Conservation (phyloP, 2,329 filamentous ascomycete genomes). For the Fusarium domesticum region DNA sequence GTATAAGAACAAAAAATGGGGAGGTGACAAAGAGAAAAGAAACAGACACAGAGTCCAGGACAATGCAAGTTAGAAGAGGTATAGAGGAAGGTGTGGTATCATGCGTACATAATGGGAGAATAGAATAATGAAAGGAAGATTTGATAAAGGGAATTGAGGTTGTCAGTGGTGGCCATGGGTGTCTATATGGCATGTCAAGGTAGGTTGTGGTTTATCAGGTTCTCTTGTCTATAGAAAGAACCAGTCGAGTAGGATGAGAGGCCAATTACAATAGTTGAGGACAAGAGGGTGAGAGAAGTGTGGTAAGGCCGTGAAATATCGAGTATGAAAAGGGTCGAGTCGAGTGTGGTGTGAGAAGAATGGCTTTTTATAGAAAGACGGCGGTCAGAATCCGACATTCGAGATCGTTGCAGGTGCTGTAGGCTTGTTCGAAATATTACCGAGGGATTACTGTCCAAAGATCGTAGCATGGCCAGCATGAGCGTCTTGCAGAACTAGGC, state of each 20-base stretch:
- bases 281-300: conserved; percentile 8
- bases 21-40: conserved; percentile 12
- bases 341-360: neutral
- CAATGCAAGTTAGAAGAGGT: neutral
- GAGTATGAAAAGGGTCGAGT: conserved; percentile 11
- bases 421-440: too few relatives aligned
- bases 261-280: conserved; percentile 16
- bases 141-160: conserved; percentile 16
- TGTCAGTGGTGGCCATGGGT: conserved; percentile 2
- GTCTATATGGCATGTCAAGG: conserved; percentile 3
- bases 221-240: too few relatives aligned
- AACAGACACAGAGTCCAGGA: conserved; percentile 15
- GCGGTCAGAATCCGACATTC: too few relatives aligned
- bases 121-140: conserved; percentile 19
- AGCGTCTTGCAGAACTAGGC: conserved; percentile 36
- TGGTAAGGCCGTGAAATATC: conserved; percentile 21
- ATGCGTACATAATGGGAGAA: conserved; percentile 19
- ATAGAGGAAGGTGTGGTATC: conserved; percentile 19
- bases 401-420: too few relatives aligned
- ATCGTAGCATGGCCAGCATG: conserved; percentile 33
- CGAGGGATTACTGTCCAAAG: conserved; percentile 34
- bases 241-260: too few relatives aligned
- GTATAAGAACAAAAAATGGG: conserved; percentile 5
- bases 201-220: neutral
- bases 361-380: too few relatives aligned